Evolutionary conservation across 176 grass and related monocot species (phyloP), one percentile per base, ranked within the genome.

Genomic region (Raddia distichophylla): DNA sequence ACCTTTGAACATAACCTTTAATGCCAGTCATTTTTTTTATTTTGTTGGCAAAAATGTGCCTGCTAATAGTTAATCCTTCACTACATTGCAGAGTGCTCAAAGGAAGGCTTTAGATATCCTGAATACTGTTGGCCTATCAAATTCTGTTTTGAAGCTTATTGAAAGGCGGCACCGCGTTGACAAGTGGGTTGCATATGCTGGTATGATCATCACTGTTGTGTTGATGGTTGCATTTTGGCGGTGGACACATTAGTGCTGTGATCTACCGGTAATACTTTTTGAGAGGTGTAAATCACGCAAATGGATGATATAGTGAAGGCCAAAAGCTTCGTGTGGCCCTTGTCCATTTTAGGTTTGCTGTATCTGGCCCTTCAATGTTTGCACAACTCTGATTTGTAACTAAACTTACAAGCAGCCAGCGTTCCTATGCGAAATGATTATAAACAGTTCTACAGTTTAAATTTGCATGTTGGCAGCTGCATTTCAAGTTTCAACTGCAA

Each of bases 41-140:
- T 51, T 55, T 68, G 5, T 15, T 64, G 37, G 18, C 42, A 20
- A 71, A 60, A 64, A 42, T 52, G 7, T 60, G 42, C 58, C 49
- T 71, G 19, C 48, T 89, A 76, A 72, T 45, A 72, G 1, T 77
- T 51, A 16, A 37, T 15, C 60, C 15, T 71, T 40, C 37, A 5
- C 57, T 87, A n/a, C 13, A 50, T 64, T 88, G 52, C 87, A 99
- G 96, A 95, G 84, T 46, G 91, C 93, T 35, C 96, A 99, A 90
- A 93, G 96, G 89, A 99, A 95, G 81, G 96, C 96, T 18, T 84
- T 99, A 66, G 96, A 99, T 27, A 83, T 99, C 66, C 87, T 99
- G 53, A 99, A 99, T 32, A 99, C 93, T 0, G 91, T 99, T 40
- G 96, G 96, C 47, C 85, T 99, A 58, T 99, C 96, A 2, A 95